Percentiles rank a stretch among this genome's conserved stretches.
Evolutionary conservation across 345 rosid species (phyloP).

Genomic region (Brassica cretica): DNA sequence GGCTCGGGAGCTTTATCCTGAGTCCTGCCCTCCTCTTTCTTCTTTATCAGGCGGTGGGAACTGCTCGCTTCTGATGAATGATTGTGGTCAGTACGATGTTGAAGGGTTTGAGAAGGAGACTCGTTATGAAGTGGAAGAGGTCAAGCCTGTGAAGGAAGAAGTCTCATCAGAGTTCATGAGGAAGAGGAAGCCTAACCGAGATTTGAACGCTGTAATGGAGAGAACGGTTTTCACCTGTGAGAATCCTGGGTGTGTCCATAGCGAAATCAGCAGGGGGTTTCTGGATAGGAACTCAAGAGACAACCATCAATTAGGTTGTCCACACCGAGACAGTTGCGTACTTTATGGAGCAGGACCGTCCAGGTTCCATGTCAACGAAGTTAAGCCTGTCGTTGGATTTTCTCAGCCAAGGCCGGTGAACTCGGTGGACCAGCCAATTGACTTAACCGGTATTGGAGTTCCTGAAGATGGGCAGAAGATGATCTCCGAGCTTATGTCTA

Average conservation of each 20-base stretch:
- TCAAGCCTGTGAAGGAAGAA: constrained; percentile 68
- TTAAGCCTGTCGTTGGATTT: constrained; percentile 67
- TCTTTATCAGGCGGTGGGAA: constrained; percentile 40
- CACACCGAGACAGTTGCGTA: constrained; percentile 47
- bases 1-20: constrained; percentile 57
- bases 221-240: constrained; percentile 73
- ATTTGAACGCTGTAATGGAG: constrained; percentile 58
- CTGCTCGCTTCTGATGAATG: constrained; percentile 54
- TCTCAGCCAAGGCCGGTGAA: constrained; percentile 55
- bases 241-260: constrained; percentile 64
- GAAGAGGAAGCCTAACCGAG: constrained; percentile 71
- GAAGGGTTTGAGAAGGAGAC: constrained; percentile 64
- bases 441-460: constrained; percentile 73
- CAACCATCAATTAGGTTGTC: constrained; percentile 84
- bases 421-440: constrained; percentile 48
- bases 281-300: constrained; percentile 73
- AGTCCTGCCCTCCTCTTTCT: constrained; percentile 46
- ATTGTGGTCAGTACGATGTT: constrained; percentile 78
- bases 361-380: constrained; percentile 64
- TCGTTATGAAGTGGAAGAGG: constrained; percentile 60
- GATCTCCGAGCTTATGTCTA: constrained; percentile 75
- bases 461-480: constrained; percentile 96
- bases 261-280: constrained; percentile 66
- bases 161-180: constrained; percentile 47
- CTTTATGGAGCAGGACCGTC: constrained; percentile 54